Base-by-base conservation (phyloP, 768 basidiomycete species). In the Leccinellum rugosiceps region DNA sequence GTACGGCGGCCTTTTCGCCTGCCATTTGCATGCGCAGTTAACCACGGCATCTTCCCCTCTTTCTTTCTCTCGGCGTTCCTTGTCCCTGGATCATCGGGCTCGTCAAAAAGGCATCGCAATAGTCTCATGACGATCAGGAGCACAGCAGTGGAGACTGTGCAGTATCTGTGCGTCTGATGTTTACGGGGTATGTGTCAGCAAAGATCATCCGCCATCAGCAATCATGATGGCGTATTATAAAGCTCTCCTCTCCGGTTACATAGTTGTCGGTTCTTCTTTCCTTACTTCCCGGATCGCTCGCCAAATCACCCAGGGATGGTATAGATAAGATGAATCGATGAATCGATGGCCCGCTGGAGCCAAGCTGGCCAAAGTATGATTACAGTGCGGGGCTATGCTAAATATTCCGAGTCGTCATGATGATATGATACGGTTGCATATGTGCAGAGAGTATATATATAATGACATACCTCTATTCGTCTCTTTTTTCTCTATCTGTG, bases 271-370 rank as follows among this genome's bases (percentile, higher is more conserved):
- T 26, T 45, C 38, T 35, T 59, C 52, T 38, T 8, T 57, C 66
- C 66, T 64, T 60, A 57, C 55, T 69, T 66, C 58, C 56, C 67
- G 67, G 66, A 69, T 25, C n/a, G 32, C 17, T 41, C 38, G n/a
- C 38, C 9, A 41, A 41, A 41, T 41, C 17, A 41, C 38, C n/a
- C 38, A n/a, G 38, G 4, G 38, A 41, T 41, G 38, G 38, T 41
- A 41, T 19, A 19, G 17, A 41, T 41, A 41, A 41, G 38, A 41
- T 41, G n/a, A 41, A 19, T 10, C 17, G 9, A 41, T n/a, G n/a
- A 41, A 31, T 11, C 31, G 11, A 31, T 31, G 11, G 11, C 30
- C 38, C n/a, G 10, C n/a, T 41, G 11, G n/a, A 41, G n/a, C 38
- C 38, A 32, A 32, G 13, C 13, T 32, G 13, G 13, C 32, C 32